Evolutionary conservation across 768 basidiomycete genomes (phyloP), one percentile per base, ranked within the genome.

Genomic region (Phlebiopsis flavidoalba): DNA sequence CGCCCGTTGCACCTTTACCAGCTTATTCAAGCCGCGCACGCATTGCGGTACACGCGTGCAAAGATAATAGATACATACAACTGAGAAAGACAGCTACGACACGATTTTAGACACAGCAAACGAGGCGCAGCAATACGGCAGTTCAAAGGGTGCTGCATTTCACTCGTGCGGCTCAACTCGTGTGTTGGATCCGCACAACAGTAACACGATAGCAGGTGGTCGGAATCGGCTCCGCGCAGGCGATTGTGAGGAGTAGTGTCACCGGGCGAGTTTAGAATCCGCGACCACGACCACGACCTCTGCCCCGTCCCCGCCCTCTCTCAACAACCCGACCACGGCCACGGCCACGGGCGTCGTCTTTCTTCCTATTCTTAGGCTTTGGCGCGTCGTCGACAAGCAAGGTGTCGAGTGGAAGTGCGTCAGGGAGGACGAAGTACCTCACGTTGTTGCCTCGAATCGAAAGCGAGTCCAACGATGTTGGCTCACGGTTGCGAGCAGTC

Each of bases 371-470:
- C 73, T 96, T 97, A 17, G 96, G 95, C 76, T 96, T 95, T 5
- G 96, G 97, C 14, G 95, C 92, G 70, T 99, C 97, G 72, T 99
- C 96, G 26, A 99, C 95, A 8, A 99, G 84, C 7, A 99, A 83
- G 21, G 97, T 98, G 72, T 99, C 96, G 62, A 99, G 79, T 0
- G 97, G 96, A 8, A 99, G 80, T 0, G 95, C 95, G 71, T 99
- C 96, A 8, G 97, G 97, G n/a, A 99, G 87, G 60, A 96, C 86
- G 72, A 93, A 96, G 77, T 98, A 98, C 55, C 96, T 89, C 69
- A 99, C 86, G 70, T 93, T 97, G 80, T 97, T 98, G 40, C 97
- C 96, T 57, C 96, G 86, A 70, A 99, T 95, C 40, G 94, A 95
- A 53, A 98, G 81, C 3, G 89, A 81, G 74, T 99, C 96, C 57